These are phyloP conservation scores for Botrytis sinoallii DNA, from an alignment of 2,329 filamentous ascomycete species.

Conservation along the genomic window DNA sequence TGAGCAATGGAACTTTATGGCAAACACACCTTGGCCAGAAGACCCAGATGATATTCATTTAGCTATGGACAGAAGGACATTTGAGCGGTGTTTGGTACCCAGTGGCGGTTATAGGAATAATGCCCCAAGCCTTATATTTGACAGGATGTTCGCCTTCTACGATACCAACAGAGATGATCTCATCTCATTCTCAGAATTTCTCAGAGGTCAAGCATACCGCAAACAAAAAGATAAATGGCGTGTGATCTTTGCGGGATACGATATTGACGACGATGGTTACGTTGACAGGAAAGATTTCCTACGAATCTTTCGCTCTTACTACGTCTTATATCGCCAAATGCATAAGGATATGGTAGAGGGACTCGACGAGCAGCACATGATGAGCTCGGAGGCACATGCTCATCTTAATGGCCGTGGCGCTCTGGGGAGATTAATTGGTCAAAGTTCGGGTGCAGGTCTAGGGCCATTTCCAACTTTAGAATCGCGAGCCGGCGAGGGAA, in stretches of 20 bases:
- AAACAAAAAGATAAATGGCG: slow-evolving; percentile 66
- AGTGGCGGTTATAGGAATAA: slow-evolving; percentile 76
- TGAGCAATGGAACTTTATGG: slow-evolving; percentile 96
- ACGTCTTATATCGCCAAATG: slow-evolving; percentile 84
- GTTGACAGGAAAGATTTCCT: slow-evolving; percentile 84
- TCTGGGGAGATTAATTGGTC: slow-evolving; percentile 58
- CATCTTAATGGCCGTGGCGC: slow-evolving; percentile 68
- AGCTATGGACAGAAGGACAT: slow-evolving; percentile 89
- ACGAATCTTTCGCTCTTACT: slow-evolving; percentile 88
- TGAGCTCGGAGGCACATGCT: slow-evolving; percentile 72
- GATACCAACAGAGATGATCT: slow-evolving; percentile 85
- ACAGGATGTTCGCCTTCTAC: slow-evolving; percentile 96
- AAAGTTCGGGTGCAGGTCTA: slow-evolving; percentile 44
- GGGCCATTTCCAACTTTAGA: slow-evolving; percentile 56
- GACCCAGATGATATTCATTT: slow-evolving; percentile 75
- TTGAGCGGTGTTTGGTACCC: slow-evolving; percentile 85
- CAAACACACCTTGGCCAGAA: slow-evolving; percentile 76
- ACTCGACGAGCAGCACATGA: slow-evolving; percentile 73
- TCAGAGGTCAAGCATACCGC: slow-evolving; percentile 73
- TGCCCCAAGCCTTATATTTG: slow-evolving; percentile 85
- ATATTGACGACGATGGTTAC: slow-evolving; percentile 83
- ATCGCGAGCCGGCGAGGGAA: slow-evolving; percentile 60
- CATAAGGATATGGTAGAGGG: slow-evolving; percentile 78
- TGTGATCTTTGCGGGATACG: slow-evolving; percentile 83
- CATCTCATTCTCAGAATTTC: slow-evolving; percentile 89